A percentile compares a stretch with the other conserved stretches of the same genome.
Conservation (phyloP, 495 filamentous ascomycete species). For the Saxophila tyrrhenica region DNA sequence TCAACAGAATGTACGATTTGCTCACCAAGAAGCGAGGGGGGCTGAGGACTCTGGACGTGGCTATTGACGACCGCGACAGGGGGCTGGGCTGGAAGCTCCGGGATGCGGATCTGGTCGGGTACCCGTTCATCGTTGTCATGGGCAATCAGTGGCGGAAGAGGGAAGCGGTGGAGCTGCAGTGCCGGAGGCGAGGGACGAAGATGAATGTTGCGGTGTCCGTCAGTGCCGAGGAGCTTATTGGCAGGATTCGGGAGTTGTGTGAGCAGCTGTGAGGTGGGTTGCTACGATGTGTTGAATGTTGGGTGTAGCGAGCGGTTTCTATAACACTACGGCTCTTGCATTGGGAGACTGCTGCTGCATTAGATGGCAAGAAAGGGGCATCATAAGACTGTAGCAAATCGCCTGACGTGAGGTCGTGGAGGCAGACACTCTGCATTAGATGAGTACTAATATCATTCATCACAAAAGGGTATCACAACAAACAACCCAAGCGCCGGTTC, state of each 20-base stretch:
- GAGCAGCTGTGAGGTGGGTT: slow-evolving; percentile 1
- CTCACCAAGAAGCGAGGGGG: not conserved
- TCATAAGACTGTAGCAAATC: no score
- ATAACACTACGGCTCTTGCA: no score
- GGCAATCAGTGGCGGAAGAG: slow-evolving; percentile 62
- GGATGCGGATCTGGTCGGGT: slow-evolving; percentile 83
- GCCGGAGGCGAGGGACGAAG: slow-evolving; percentile 42
- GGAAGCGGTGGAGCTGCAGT: slow-evolving; percentile 63
- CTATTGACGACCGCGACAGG: slow-evolving; percentile 67
- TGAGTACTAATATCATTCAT: not conserved
- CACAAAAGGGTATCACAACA: not conserved
- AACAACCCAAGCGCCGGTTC: not conserved
- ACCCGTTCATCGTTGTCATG: slow-evolving; percentile 68
- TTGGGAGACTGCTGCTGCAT: no score
- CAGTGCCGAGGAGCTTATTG: slow-evolving; percentile 4
- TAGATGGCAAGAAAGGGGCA: no score
- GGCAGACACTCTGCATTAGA: not conserved
- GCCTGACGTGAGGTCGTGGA: no score
- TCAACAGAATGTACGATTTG: slow-evolving; percentile 45
- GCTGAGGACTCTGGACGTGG: slow-evolving; percentile 38
- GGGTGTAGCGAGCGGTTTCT: no score
- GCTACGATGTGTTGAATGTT: no score
- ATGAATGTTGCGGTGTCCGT: not conserved
- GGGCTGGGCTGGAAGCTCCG: slow-evolving; percentile 70
- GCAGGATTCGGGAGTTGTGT: not conserved